A percentile compares a stretch with the other conserved stretches of the same genome.
Evolutionary conservation across 371 early-diverging fungal species (phyloP).

Genomic region (Haplosporangium sp.): DNA sequence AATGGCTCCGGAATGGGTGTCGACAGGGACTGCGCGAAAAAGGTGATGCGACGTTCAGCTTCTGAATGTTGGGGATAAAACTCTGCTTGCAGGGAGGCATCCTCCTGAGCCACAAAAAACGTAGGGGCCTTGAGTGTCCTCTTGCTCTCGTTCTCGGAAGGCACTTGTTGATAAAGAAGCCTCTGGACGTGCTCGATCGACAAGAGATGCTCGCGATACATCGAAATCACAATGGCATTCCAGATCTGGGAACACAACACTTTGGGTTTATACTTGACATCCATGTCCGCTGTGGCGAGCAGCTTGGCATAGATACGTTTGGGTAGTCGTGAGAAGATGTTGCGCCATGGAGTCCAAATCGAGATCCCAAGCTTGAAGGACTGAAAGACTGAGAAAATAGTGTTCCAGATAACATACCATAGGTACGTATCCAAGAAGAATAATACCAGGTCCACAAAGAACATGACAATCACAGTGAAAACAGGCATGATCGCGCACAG

Average conservation of each 20-base stretch:
- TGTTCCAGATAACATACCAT: constrained; percentile 93
- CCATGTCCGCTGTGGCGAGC: constrained; percentile 79
- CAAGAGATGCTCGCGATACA: constrained; percentile 89
- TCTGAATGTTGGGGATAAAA: constrained; percentile 85
- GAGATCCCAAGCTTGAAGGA: constrained; percentile 88
- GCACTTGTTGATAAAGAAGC: constrained; percentile 83
- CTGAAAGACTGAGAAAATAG: constrained; percentile 81
- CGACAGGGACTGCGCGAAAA: constrained; percentile 90
- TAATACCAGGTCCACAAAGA: constrained; percentile 80
- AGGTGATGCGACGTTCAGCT: constrained; percentile 88
- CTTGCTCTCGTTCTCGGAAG: constrained; percentile 73
- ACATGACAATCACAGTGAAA: constrained; percentile 82
- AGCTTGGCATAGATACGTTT: constrained; percentile 87
- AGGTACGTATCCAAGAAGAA: constrained; percentile 93
- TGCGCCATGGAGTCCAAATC: constrained; percentile 91
- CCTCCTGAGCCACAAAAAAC: constrained; percentile 88
- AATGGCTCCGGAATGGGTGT: constrained; percentile 87
- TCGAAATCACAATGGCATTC: constrained; percentile 89
- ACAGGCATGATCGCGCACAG: constrained; percentile 77
- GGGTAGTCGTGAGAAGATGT: constrained; percentile 86
- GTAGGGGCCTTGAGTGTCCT: constrained; percentile 81
- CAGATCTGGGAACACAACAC: constrained; percentile 86
- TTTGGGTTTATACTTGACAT: constrained; percentile 80
- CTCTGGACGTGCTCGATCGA: constrained; percentile 83
- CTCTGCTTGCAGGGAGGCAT: constrained; percentile 79